Base-by-base conservation (phyloP, 305 asterid genomes). In the Euphrasia arctica region DNA sequence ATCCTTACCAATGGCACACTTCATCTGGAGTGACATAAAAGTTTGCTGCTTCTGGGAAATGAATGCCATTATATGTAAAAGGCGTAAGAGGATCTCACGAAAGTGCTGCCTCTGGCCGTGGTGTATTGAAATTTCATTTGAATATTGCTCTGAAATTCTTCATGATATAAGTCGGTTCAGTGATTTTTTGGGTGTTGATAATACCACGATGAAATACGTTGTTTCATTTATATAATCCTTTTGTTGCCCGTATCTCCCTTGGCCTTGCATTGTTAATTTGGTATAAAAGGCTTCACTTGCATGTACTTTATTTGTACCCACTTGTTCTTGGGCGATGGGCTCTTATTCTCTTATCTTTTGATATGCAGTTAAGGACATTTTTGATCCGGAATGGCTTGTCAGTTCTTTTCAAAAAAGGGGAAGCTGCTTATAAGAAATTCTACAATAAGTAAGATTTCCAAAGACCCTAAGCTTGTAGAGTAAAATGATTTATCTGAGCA, bases 331-430 rank as follows among this genome's bases (percentile, higher is more conserved):
- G 41, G n/a, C 62, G 48, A 52, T 51, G 22, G 66, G 50, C 58
- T 59, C 66, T 57, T 39, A 58, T 70, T 63, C 32, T 72, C 60
- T 61, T 66, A 60, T 43, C 60, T 47, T 76, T 13, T 45, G 61
- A 62, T 74, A 59, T 77, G 80, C 91, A 94, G 99, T 54, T 90
- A 72, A 75, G 99, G 70, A 90, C 99, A 47, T 94, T 94, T 78
- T 74, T 90, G 74, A 90, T 94, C 69, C 88, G 99, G 74, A 94
- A 94, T 82, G 99, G 99, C 73, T 77, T 94, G 72, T 63, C 91
- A 27, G 73, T 83, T 80, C 96, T 94, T 76, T 94, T 94, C 57
- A 90, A 88, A 73, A 87, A 94, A 79, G 99, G 97, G 31, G 93
- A 85, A 77, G 75, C 93, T 73, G 96, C 96, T 0, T 94, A 94